Base-by-base conservation (phyloP, 2,329 filamentous ascomycete genomes). In the Aspergillus neotritici region DNA sequence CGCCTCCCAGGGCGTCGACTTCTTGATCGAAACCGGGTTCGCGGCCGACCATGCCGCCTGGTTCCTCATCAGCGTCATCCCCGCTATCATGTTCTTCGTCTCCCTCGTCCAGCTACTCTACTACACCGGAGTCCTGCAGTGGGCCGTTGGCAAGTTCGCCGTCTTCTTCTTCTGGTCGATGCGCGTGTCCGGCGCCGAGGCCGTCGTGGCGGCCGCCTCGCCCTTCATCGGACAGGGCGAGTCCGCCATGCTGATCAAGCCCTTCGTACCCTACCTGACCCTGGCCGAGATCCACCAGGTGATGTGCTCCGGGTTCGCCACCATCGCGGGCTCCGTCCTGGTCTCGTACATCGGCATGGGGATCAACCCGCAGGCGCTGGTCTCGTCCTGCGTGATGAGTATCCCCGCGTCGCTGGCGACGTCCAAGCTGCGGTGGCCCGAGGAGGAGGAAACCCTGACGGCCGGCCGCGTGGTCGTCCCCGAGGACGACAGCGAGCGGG, bases 221-320 rank as follows among this genome's bases (percentile, higher is more conserved):
- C 90, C 90, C 7, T 95, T 95, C 69, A 93, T 95, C 59, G 90
- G 90, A 7, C 89, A 94, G 71, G 89, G 90, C 60, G 90, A 95
- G 74, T 93, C 86, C 16, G 88, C 87, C 47, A 94, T 95, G 86
- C 72, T 96, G 59, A 88, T 96, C 66, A 82, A 83, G 42, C 88
- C 88, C 0, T 95, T 94, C 64, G 82, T 95, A 36, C 74, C 86
- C 9, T 83, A 93, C 65, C 78, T 95, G 60, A 96, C 90, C 49
- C 77, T 83, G 61, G 87, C 88, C 52, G 90, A 96, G 68, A 72
- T 95, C 45, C 90, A 95, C 67, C 89, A 95, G 70, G 77, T 95
- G 66, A 89, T 96, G 87, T 86, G 84, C 41, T 94, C 85, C 53
- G 90, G 89, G 49, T 94, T 94, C 56, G 89, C 90, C 16, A 95